Evolutionary conservation across 495 filamentous ascomycete genomes (phyloP).

Genomic region (Cryomyces minteri): DNA sequence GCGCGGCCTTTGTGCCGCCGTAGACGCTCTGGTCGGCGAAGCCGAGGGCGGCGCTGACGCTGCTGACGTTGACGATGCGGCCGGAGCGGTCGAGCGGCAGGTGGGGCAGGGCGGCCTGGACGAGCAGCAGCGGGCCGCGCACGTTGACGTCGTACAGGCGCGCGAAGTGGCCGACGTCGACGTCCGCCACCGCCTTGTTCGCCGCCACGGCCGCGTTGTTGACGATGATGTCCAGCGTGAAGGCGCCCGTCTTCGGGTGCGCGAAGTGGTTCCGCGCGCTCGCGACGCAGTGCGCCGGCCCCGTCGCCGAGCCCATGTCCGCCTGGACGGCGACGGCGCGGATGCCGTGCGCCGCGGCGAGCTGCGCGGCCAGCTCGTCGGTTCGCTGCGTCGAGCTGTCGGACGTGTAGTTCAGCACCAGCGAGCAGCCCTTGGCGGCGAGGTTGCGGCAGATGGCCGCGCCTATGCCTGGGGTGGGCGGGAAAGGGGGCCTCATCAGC

Average conservation of each 20-base stretch:
- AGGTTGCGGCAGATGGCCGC: conserved; percentile 60
- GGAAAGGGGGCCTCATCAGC: neutral
- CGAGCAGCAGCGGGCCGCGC: conserved; percentile 63
- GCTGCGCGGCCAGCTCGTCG: conserved; percentile 19
- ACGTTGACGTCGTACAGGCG: conserved; percentile 21
- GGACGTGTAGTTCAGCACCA: conserved; percentile 24
- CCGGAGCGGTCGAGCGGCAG: conserved; percentile 59
- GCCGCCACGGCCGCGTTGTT: conserved; percentile 68
- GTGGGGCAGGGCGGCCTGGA: conserved; percentile 45
- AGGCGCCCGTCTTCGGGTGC: conserved; percentile 30
- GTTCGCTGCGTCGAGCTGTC: conserved; percentile 20
- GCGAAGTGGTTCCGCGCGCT: conserved; percentile 25
- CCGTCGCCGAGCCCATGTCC: conserved; percentile 30
- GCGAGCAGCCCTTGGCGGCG: conserved; percentile 26
- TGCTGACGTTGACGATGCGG: conserved; percentile 63
- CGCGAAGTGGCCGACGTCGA: conserved; percentile 24
- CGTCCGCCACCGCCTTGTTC: conserved; percentile 29
- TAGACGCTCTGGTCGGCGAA: conserved; percentile 67
- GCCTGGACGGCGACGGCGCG: conserved; percentile 25
- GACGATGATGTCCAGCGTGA: conserved; percentile 52
- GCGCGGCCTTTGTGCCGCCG: conserved; percentile 72
- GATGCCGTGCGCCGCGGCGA: conserved; percentile 19
- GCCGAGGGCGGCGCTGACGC: conserved; percentile 46
- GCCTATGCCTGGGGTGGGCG: conserved; percentile 47
- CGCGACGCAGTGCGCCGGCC: conserved; percentile 41